Percentiles rank a stretch among this genome's conserved stretches.
These are phyloP conservation scores for Penicillium sp. DNA, from an alignment of 2,329 filamentous ascomycete genomes.

Conservation along the genomic window DNA sequence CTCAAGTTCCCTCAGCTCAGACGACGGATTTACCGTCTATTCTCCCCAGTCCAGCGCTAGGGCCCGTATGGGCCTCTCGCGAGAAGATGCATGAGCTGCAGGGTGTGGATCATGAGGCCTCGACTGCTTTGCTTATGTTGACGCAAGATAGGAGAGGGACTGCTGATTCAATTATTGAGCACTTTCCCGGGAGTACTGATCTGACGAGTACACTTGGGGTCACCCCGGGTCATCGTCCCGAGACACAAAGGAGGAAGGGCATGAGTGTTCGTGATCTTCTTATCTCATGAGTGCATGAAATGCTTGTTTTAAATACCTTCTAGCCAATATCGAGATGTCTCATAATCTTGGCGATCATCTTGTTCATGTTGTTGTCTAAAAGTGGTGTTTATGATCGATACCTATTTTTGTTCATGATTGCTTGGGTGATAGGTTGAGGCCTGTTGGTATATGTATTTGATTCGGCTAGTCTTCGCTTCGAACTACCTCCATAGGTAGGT, in stretches of 20 bases:
- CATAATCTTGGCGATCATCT: not conserved
- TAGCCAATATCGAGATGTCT: not conserved
- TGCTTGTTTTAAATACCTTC: not conserved
- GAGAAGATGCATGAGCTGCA: slow-evolving; percentile 24
- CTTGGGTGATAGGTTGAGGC: no score
- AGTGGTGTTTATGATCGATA: not conserved
- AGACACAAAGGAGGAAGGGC: slow-evolving; percentile 40
- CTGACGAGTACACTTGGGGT: slow-evolving; percentile 6
- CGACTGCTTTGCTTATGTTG: slow-evolving; percentile 81
- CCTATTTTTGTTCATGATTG: no score
- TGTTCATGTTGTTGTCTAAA: not conserved
- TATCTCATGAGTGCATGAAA: slow-evolving; percentile 41
- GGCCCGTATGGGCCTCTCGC: slow-evolving; percentile 25
- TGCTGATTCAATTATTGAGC: slow-evolving; percentile 31
- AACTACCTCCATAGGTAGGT: no score
- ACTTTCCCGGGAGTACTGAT: slow-evolving; percentile 9
- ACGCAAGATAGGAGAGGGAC: slow-evolving; percentile 68
- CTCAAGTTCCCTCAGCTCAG: slow-evolving; percentile 24
- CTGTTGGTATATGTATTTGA: no score
- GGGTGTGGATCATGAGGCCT: slow-evolving; percentile 69
- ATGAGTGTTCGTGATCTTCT: slow-evolving; percentile 57
- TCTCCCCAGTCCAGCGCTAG: slow-evolving; percentile 38
- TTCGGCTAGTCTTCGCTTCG: no score
- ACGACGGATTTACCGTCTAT: slow-evolving; percentile 29
- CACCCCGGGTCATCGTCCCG: slow-evolving; percentile 3